These are phyloP conservation scores for Pseudozyma tsukubaensis DNA, from an alignment of 1,284 basidiomycete genomes.

Conservation along the genomic window DNA sequence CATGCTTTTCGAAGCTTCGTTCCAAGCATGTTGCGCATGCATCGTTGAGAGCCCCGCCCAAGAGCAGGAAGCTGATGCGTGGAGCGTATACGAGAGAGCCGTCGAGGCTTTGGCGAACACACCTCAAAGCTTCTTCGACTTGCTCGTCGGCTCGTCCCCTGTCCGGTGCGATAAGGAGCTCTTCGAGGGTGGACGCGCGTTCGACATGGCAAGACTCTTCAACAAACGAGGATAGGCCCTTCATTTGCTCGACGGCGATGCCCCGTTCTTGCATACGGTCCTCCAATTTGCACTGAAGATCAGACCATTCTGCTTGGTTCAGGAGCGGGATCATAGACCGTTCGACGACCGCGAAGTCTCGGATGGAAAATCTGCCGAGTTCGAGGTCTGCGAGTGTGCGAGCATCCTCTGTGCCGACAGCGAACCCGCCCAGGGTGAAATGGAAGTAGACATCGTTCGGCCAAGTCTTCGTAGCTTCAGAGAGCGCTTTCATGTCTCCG, in stretches of 20 bases:
- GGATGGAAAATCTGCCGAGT: neutral
- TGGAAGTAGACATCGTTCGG: neutral
- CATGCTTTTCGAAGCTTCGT: neutral
- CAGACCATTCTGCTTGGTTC: neutral
- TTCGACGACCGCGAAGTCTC: neutral
- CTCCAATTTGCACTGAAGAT: conserved; percentile 1
- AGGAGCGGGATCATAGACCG: conserved; percentile 7
- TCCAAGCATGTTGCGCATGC: conserved; percentile 4
- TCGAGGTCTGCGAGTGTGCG: neutral
- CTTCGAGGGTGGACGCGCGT: conserved; percentile 6
- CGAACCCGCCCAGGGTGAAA: conserved; percentile 4
- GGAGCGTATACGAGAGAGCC: conserved; percentile 19
- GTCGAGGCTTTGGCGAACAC: conserved; percentile 6
- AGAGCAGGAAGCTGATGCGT: conserved; percentile 11
- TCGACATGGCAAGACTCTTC: neutral
- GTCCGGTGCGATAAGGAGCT: conserved; percentile 9
- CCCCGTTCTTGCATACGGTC: conserved; percentile 4
- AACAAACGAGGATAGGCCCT: neutral
- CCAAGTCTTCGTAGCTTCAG: neutral
- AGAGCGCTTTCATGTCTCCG: conserved; percentile 3
- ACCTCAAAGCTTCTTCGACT: conserved; percentile 8
- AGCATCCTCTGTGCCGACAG: neutral
- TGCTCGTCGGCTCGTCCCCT: conserved; percentile 20
- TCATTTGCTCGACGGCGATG: conserved; percentile 8
- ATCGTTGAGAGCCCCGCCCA: conserved; percentile 25